Conservation (phyloP, 176 grass and related monocot species). For the Carex parvula region DNA sequence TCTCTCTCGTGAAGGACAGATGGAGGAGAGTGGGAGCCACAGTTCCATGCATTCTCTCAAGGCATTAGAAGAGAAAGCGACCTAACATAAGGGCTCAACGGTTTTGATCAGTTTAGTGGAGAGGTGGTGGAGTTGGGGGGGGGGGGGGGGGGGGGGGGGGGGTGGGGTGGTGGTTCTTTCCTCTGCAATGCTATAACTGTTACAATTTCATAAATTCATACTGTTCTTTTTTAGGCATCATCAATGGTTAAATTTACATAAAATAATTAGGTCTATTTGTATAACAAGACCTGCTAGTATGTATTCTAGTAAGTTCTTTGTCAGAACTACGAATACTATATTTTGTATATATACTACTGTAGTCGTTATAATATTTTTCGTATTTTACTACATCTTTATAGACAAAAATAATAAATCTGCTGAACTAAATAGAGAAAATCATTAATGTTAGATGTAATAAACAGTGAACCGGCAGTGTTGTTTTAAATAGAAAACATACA, state of each 20-base stretch:
- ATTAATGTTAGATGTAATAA: too few species aligned
- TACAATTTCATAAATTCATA: not conserved
- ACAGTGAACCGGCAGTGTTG: not conserved
- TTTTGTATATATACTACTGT: not conserved
- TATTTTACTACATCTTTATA: too few species aligned
- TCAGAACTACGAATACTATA: not conserved
- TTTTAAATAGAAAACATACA: not conserved
- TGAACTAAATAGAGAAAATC: too few species aligned
- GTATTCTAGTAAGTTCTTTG: not conserved
- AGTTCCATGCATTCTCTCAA: slow-evolving; percentile 22
- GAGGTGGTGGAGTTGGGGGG: not conserved
- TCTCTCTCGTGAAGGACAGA: not conserved
- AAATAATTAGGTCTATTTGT: not conserved
- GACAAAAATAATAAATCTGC: too few species aligned
- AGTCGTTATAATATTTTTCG: too few species aligned
- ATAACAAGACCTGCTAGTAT: not conserved
- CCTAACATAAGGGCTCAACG: slow-evolving; percentile 32
- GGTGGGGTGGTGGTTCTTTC: not conserved
- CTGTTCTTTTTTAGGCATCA: not conserved
- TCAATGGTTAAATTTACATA: not conserved
- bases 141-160: not conserved
- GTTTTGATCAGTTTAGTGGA: slow-evolving; percentile 18
- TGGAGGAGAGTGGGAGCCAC: slow-evolving; percentile 20
- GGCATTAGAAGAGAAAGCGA: slow-evolving; percentile 32
- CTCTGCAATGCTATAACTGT: slow-evolving; percentile 7